Conservation (phyloP, 2,329 filamentous ascomycete genomes). For the Clonostachys sp. region DNA sequence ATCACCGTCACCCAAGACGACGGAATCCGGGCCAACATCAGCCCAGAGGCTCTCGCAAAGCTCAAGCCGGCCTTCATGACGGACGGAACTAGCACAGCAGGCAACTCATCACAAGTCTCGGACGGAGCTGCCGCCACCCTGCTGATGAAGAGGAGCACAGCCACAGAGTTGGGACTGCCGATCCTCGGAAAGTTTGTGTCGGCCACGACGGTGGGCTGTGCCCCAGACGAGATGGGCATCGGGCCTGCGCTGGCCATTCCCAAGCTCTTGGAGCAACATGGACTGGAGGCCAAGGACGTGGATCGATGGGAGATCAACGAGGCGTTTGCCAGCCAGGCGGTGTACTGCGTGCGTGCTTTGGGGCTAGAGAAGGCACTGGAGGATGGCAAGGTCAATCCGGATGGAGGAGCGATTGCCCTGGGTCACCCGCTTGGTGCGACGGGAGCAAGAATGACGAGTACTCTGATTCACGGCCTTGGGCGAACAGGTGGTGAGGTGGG, state of each 20-base stretch:
- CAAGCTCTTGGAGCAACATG: slow-evolving; percentile 67
- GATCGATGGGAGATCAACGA: slow-evolving; percentile 94
- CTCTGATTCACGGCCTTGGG: slow-evolving; percentile 58
- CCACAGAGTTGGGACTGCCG: slow-evolving; percentile 65
- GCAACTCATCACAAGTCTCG: slow-evolving; percentile 80
- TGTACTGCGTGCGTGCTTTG: slow-evolving; percentile 68
- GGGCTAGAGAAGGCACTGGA: slow-evolving; percentile 60
- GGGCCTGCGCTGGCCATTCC: slow-evolving; percentile 85
- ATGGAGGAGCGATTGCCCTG: slow-evolving; percentile 84
- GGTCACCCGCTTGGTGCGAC: slow-evolving; percentile 86
- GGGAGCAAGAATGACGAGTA: slow-evolving; percentile 71
- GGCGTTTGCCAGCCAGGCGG: slow-evolving; percentile 62
- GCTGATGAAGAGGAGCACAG: slow-evolving; percentile 80
- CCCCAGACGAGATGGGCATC: slow-evolving; percentile 90
- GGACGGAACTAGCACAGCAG: slow-evolving; percentile 75
- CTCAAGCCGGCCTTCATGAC: slow-evolving; percentile 83
- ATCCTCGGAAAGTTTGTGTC: slow-evolving; percentile 84
- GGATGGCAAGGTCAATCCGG: slow-evolving; percentile 74
- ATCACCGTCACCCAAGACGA: slow-evolving; percentile 76
- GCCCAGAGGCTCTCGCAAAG: slow-evolving; percentile 64
- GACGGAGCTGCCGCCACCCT: slow-evolving; percentile 83
- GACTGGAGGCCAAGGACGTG: slow-evolving; percentile 64
- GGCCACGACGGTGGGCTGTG: slow-evolving; percentile 71
- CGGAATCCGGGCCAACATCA: slow-evolving; percentile 68
- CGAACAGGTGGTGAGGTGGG: slow-evolving; percentile 69